Base-by-base conservation (phyloP, 768 basidiomycete genomes). In the Collybia sordida region DNA sequence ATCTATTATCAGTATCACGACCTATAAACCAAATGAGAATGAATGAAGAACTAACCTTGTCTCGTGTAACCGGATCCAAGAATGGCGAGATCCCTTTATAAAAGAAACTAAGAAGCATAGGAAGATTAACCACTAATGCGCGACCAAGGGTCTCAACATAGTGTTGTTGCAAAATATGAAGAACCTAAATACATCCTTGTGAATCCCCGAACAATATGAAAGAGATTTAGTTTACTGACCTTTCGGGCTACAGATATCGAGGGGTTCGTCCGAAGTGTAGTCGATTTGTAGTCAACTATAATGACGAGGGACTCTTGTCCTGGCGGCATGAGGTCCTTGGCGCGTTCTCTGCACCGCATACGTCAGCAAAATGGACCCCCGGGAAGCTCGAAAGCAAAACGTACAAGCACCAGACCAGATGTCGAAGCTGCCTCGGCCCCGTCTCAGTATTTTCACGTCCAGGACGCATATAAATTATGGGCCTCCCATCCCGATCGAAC, bases 81-180 rank as follows among this genome's bases (percentile, higher is more conserved):
- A 94, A 92, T 0, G 92, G 91, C 7, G 85, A 71, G 55, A 95
- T 92, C 37, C 85, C 90, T 59, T 87, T 93, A 67, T 85, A 88
- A 70, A 90, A 88, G 68, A 88, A 88, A 60, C 64, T 82, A 41
- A 89, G 77, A 9, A 92, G 74, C 55, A 77, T 67, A 3, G 92
- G 90, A 22, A 93, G 82, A 62, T 93, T 92, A 42, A 88, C 82
- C 42, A 94, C 85, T 34, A 93, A 73, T 23, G 89, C 92, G 11
- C 90, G 80, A 24, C 92, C 92, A 36, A 95, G 81, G 4, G 90
- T 89, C 66, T 93, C 91, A 27, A 88, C 88, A 59, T 95, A 95
- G 64, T 95, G 90, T 55, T 90, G 82, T 62, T 93, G 92, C 36
- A 94, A 75, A 59, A 94, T 92, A 48, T 78, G 72, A 18, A 94